phyloP scores from a whole-genome alignment of 768 basidiomycete genomes.

The Dendrothele bispora region DNA sequence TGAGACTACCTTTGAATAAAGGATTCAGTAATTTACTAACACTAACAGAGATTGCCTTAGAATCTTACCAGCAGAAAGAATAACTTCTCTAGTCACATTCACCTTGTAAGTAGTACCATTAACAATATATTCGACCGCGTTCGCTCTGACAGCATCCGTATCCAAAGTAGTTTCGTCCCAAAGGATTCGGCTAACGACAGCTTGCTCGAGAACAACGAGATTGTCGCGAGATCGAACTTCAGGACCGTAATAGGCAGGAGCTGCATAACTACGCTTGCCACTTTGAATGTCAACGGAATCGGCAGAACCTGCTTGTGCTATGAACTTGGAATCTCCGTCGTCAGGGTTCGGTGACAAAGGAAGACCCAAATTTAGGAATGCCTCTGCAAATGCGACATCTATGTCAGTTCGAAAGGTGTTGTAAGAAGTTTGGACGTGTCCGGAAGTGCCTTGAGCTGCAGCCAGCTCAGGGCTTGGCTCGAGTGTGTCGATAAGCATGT shows the following conservation, averaged over 20 bases:
- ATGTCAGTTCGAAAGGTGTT: constrained; percentile 2
- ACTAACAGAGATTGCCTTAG: no score
- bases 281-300: constrained; percentile 3
- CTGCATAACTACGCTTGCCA: constrained; percentile 7
- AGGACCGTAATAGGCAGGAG: constrained; percentile 1
- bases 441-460: neutral
- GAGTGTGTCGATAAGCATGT: neutral
- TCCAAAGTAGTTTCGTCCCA: constrained; percentile 14
- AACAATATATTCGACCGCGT: constrained; percentile 39
- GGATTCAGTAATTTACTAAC: neutral
- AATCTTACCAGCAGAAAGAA: constrained; percentile 34
- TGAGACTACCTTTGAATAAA: constrained; percentile 24
- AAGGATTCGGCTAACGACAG: constrained; percentile 15
- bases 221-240: constrained; percentile 15
- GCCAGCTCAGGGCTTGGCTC: neutral
- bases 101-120: constrained; percentile 27
- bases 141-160: constrained; percentile 24
- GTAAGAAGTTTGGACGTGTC: neutral
- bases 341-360: neutral
- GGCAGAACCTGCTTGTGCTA: neutral
- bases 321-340: constrained; percentile 2
- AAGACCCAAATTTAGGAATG: neutral
- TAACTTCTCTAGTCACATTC: constrained; percentile 44
- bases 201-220: constrained; percentile 24
- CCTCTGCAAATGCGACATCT: constrained; percentile 1